A percentile compares a stretch with the other conserved stretches of the same genome.
phyloP scores from a whole-genome alignment of 2,329 filamentous ascomycete species.

The Alternaria angustiovoidea region DNA sequence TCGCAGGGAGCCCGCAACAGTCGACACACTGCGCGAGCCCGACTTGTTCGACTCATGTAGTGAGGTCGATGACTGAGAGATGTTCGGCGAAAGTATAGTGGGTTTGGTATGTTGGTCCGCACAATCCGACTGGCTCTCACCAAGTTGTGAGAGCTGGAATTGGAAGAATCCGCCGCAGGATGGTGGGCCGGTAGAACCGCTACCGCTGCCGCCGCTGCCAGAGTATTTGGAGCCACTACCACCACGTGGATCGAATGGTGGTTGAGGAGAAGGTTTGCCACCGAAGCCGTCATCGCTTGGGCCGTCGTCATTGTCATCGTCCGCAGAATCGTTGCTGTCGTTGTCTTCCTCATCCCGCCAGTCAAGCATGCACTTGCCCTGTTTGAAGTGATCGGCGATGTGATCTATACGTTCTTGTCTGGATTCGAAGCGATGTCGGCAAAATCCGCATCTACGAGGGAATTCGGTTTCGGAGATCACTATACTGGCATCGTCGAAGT shows the following conservation, averaged over 20 bases:
- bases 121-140: slow-evolving; percentile 21
- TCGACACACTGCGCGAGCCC: not conserved
- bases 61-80: slow-evolving; percentile 11
- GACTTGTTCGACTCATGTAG: not conserved
- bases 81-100: slow-evolving; percentile 21
- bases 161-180: slow-evolving; percentile 39
- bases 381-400: slow-evolving; percentile 50
- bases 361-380: slow-evolving; percentile 50
- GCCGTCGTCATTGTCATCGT: slow-evolving; percentile 38
- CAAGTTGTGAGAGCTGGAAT: slow-evolving; percentile 42
- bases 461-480: slow-evolving; percentile 47
- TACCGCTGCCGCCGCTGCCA: slow-evolving; percentile 26
- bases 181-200: slow-evolving; percentile 20
- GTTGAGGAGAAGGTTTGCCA: slow-evolving; percentile 30
- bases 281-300: slow-evolving; percentile 39
- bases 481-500: slow-evolving; percentile 43
- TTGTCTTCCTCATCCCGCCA: slow-evolving; percentile 45
- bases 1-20: slow-evolving; percentile 13
- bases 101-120: slow-evolving; percentile 20
- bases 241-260: slow-evolving; percentile 29
- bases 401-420: slow-evolving; percentile 50
- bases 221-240: slow-evolving; percentile 27
- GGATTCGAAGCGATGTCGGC: slow-evolving; percentile 43
- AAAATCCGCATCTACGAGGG: slow-evolving; percentile 49
- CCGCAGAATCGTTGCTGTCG: slow-evolving; percentile 31